These are phyloP conservation scores for Fusarium illudens DNA, from an alignment of 2,329 filamentous ascomycete species.

Conservation along the genomic window DNA sequence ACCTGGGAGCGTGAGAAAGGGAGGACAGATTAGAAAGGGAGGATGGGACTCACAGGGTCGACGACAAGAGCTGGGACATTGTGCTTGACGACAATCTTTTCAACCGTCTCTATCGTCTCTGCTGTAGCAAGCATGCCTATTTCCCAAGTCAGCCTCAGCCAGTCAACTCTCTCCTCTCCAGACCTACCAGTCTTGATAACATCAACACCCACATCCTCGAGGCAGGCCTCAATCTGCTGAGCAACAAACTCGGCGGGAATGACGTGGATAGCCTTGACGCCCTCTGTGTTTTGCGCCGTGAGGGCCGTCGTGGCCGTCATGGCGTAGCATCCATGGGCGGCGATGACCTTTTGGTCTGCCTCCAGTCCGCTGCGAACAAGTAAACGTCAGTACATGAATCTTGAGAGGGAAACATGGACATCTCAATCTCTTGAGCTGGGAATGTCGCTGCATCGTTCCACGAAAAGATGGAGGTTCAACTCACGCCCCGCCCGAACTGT, in stretches of 20 bases:
- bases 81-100: conserved; percentile 44
- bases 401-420: neutral
- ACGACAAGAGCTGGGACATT: conserved; percentile 47
- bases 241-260: conserved; percentile 80
- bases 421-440: neutral
- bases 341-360: conserved; percentile 93
- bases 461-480: conserved; percentile 42
- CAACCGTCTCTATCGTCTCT: conserved; percentile 50
- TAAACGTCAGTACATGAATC: neutral
- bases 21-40: neutral
- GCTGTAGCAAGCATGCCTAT: conserved; percentile 51
- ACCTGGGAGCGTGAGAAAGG: conserved; percentile 69
- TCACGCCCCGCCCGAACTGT: conserved; percentile 88
- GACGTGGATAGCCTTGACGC: conserved; percentile 82
- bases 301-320: conserved; percentile 95
- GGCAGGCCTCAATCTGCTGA: conserved; percentile 85
- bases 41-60: conserved; percentile 47
- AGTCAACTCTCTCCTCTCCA: neutral
- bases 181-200: conserved; percentile 87
- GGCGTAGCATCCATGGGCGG: conserved; percentile 91
- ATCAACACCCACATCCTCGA: conserved; percentile 86
- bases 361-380: conserved; percentile 76
- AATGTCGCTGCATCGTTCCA: conserved; percentile 5
- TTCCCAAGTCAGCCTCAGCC: neutral
- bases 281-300: conserved; percentile 93